These are phyloP conservation scores for Guadua angustifolia DNA, from an alignment of 176 grass and related monocot genomes.

Conservation along the genomic window DNA sequence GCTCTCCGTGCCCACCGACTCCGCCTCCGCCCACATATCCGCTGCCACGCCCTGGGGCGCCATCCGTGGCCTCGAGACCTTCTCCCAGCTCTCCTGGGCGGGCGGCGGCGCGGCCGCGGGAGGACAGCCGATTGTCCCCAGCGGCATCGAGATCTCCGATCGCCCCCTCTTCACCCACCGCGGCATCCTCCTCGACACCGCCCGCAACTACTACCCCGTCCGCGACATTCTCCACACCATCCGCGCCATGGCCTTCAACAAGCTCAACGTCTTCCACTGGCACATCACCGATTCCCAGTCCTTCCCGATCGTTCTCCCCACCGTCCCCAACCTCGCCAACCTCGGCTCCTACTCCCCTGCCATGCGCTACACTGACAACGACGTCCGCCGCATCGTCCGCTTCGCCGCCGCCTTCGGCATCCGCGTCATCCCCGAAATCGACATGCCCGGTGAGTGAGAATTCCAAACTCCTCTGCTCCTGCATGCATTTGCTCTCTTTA, in stretches of 20 bases:
- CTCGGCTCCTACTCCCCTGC: constrained; percentile 63
- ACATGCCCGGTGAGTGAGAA: constrained; percentile 72
- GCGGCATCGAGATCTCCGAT: constrained; percentile 71
- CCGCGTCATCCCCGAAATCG: constrained; percentile 91
- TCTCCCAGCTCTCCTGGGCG: constrained; percentile 71
- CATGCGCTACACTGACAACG: constrained; percentile 70
- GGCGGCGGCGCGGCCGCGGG: constrained; percentile 20
- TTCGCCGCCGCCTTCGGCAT: constrained; percentile 66
- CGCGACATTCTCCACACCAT: constrained; percentile 71
- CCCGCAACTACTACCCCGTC: constrained; percentile 77
- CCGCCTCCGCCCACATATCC: constrained; percentile 54
- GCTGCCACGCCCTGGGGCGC: constrained; percentile 73
- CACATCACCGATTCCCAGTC: constrained; percentile 91
- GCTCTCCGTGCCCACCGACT: constrained; percentile 55
- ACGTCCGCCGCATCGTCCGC: constrained; percentile 70
- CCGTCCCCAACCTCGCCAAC: constrained; percentile 67
- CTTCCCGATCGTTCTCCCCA: constrained; percentile 81
- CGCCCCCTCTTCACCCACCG: constrained; percentile 71
- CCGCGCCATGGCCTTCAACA: constrained; percentile 85
- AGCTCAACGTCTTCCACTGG: constrained; percentile 97
- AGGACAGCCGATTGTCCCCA: constrained; percentile 46
- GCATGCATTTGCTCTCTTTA: neutral
- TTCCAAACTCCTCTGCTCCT: neutral
- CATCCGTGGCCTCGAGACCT: constrained; percentile 86
- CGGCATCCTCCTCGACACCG: constrained; percentile 79